phyloP scores from a whole-genome alignment of 169 alveolate species.

The Eimeria necatrix region DNA sequence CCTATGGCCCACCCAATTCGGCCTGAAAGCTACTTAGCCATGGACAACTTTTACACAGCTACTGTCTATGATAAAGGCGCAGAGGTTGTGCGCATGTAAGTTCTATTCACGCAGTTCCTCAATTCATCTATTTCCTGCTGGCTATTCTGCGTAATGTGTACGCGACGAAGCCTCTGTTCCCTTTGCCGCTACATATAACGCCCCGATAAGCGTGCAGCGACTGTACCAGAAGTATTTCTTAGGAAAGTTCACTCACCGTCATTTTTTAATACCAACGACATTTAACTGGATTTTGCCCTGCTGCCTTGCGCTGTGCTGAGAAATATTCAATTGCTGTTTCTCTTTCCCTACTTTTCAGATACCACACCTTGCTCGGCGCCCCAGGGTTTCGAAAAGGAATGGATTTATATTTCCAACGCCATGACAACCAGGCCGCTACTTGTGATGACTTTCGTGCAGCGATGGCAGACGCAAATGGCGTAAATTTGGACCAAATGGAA shows the following conservation, averaged over 20 bases:
- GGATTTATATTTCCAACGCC: slow-evolving; percentile 93
- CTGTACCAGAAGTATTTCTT: no score
- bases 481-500: slow-evolving; percentile 92
- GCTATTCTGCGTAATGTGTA: no score
- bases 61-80: slow-evolving; percentile 97
- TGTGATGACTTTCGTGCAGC: slow-evolving; percentile 96
- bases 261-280: no score
- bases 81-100: slow-evolving; percentile 95
- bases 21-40: slow-evolving; percentile 94
- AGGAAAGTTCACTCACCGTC: no score
- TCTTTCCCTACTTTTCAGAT: slow-evolving; percentile 3
- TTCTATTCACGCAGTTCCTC: neutral
- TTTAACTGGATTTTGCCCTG: no score
- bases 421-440: slow-evolving; percentile 95
- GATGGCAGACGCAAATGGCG: slow-evolving; percentile 92
- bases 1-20: slow-evolving; percentile 97
- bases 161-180: no score
- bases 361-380: slow-evolving; percentile 93
- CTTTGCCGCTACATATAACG: no score
- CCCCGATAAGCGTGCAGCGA: no score
- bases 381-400: slow-evolving; percentile 95
- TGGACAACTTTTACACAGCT: slow-evolving; percentile 95
- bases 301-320: no score
- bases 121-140: no score
- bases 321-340: neutral